Conservation (phyloP, 768 basidiomycete species). For the Calvatia gigantea region DNA sequence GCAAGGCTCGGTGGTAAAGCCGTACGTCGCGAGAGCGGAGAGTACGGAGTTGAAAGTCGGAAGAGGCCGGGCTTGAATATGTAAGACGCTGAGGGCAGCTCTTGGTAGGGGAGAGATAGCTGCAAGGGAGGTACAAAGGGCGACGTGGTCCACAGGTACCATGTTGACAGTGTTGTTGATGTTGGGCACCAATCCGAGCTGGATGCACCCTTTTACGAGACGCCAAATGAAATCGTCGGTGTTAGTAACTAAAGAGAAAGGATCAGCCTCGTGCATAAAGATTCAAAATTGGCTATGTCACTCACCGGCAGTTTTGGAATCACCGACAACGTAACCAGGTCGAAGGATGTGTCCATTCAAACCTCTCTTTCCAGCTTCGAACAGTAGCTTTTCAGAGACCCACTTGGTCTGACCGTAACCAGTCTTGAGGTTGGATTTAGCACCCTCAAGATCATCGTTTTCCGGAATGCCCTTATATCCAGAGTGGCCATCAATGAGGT, state of each 20-base stretch:
- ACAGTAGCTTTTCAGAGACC: constrained; percentile 94
- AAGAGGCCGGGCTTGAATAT: constrained; percentile 82
- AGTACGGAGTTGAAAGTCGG: constrained; percentile 90
- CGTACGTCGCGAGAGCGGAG: constrained; percentile 68
- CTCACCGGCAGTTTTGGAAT: constrained; percentile 82
- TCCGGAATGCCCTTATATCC: constrained; percentile 75
- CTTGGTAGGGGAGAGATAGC: constrained; percentile 55
- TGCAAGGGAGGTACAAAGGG: constrained; percentile 73
- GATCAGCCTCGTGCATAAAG: not conserved
- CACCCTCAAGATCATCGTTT: constrained; percentile 84
- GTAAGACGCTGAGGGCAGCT: constrained; percentile 57
- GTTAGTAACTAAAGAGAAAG: constrained; percentile 71
- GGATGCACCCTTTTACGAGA: constrained; percentile 96
- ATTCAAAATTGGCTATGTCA: not conserved
- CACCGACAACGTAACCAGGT: constrained; percentile 95
- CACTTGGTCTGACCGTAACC: constrained; percentile 99
- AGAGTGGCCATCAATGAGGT: constrained; percentile 37
- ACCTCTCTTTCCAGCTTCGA: constrained; percentile 87
- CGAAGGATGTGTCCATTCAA: constrained; percentile 83
- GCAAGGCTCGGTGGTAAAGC: constrained; percentile 71
- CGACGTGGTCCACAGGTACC: constrained; percentile 97
- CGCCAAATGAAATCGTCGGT: constrained; percentile 99
- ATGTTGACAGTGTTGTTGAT: constrained; percentile 99
- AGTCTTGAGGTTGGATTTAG: constrained; percentile 67
- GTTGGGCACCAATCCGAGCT: constrained; percentile 93